Evolutionary conservation across 2,329 filamentous ascomycete species (phyloP), one percentile per base, ranked within the genome.

Genomic region (Colletotrichum salicis): DNA sequence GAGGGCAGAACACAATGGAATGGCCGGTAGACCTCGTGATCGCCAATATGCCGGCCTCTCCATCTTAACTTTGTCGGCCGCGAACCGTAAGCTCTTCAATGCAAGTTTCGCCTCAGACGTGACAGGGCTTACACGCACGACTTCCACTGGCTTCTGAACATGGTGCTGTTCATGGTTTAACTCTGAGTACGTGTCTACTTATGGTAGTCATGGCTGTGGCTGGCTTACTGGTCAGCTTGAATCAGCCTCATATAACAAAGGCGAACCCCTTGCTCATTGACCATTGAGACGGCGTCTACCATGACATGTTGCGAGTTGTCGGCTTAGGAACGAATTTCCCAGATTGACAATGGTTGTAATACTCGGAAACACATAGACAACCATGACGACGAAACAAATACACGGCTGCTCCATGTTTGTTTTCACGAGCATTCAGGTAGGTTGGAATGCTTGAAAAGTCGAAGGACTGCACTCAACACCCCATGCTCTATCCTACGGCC

Each of bases 11-110:
- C 15, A 15, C 35, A 29, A 29, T 55, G 27, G 22, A 19, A 41
- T 64, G 45, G 45, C 58, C 29, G 55, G 65, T n/a, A 54, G 29
- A 55, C 48, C 19, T 51, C 27, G n/a, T 5, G 22, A 56, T 60
- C 33, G 59, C 24, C 7, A 63, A 4, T 27, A 45, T 33, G 31
- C 41, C 22, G 15, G 31, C 31, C 22, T 31, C 15, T 8, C 24
- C 55, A 29, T 37, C 41, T 37, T 52, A 48, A 22, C 22, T 61
- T 60, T 5, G 41, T 22, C 27, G 15, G 37, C 45, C 51, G 41
- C 22, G 45, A 66, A 66, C 41, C 56, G 22, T 52, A 66, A 60
- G 15, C 54, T n/a, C 27, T 33, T 15, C 37, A 52, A 52, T 52
- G 41, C 41, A 60, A 60, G 19, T 52, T 66, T 66, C 11, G 29